Evolutionary conservation across 768 basidiomycete genomes (phyloP).

Genomic region (Russula brevipes): DNA sequence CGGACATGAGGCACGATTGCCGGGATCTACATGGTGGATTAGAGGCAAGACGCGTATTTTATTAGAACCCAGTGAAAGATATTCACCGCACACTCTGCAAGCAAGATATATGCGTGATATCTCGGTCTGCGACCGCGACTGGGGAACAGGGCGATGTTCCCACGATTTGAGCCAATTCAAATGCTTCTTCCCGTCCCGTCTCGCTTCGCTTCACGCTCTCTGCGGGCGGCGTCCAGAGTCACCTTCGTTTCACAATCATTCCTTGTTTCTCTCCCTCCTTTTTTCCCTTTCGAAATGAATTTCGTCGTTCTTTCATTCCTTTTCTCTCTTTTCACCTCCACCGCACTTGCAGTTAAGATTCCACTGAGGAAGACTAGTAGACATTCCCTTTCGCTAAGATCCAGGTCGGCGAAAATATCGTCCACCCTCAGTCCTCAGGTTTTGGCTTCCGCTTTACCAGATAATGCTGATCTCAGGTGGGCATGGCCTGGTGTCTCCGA

Average conservation of each 20-base stretch:
- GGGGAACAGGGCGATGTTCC: too few species aligned
- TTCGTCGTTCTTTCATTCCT: constrained; percentile 35
- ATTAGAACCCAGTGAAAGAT: too few species aligned
- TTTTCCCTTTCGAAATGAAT: constrained; percentile 39
- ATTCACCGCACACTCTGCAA: too few species aligned
- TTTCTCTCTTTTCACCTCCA: constrained; percentile 35
- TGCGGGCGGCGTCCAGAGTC: too few species aligned
- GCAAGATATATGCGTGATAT: too few species aligned
- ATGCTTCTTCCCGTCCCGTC: too few species aligned
- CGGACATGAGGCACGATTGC: too few species aligned
- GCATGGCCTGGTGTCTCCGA: constrained; percentile 19
- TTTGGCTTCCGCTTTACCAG: constrained; percentile 27
- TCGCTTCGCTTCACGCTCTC: neutral
- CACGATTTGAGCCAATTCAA: too few species aligned
- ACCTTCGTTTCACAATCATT: constrained; percentile 24
- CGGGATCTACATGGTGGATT: too few species aligned
- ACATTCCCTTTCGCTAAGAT: constrained; percentile 35
- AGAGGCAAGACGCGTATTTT: too few species aligned
- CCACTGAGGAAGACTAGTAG: constrained; percentile 45
- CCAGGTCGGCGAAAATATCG: constrained; percentile 29
- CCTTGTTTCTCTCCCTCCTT: constrained; percentile 27
- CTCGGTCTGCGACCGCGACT: too few species aligned
- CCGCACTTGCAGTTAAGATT: constrained; percentile 43
- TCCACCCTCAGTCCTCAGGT: constrained; percentile 29
- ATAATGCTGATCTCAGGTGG: constrained; percentile 39